phyloP scores from a whole-genome alignment of 768 basidiomycete species.

The Gloeopeniophorella convolvens region DNA sequence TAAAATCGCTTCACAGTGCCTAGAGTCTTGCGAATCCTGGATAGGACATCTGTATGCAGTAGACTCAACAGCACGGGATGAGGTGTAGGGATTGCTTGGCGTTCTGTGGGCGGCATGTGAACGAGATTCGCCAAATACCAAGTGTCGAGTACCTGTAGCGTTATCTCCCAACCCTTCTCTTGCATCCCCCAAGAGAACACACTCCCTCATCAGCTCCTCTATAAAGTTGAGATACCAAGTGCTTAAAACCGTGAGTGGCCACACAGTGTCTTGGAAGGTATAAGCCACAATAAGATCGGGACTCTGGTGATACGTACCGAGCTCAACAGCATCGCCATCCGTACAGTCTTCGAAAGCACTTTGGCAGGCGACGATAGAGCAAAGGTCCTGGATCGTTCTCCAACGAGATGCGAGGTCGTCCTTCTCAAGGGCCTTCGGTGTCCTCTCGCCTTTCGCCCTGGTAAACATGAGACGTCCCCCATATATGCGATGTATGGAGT shows the following conservation, averaged over 20 bases:
- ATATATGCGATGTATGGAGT: neutral
- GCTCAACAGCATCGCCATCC: conserved; percentile 55
- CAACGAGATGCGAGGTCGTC: conserved; percentile 42
- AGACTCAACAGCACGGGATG: conserved; percentile 48
- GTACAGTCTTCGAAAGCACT: conserved; percentile 62
- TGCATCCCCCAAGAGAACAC: conserved; percentile 31
- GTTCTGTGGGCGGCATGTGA: neutral
- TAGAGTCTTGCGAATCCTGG: conserved; percentile 43
- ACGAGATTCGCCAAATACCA: neutral
- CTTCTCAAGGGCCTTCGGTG: conserved; percentile 31
- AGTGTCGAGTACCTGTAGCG: conserved; percentile 1
- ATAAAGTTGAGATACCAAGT: conserved; percentile 57
- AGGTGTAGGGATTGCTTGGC: conserved; percentile 1
- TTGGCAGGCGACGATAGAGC: conserved; percentile 53
- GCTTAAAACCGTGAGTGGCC: conserved; percentile 62
- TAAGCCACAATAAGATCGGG: neutral
- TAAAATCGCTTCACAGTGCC: conserved; percentile 55
- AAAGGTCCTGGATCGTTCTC: conserved; percentile 59
- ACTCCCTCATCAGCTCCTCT: conserved; percentile 55
- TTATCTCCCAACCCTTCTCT: conserved; percentile 6
- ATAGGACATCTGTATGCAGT: conserved; percentile 54
- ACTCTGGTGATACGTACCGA: conserved; percentile 38
- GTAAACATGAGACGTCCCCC: neutral
- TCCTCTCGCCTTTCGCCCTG: conserved; percentile 31
- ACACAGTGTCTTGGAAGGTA: conserved; percentile 49